phyloP scores from a whole-genome alignment of 2,329 filamentous ascomycete species.

The Coniochaeta ligniaria region DNA sequence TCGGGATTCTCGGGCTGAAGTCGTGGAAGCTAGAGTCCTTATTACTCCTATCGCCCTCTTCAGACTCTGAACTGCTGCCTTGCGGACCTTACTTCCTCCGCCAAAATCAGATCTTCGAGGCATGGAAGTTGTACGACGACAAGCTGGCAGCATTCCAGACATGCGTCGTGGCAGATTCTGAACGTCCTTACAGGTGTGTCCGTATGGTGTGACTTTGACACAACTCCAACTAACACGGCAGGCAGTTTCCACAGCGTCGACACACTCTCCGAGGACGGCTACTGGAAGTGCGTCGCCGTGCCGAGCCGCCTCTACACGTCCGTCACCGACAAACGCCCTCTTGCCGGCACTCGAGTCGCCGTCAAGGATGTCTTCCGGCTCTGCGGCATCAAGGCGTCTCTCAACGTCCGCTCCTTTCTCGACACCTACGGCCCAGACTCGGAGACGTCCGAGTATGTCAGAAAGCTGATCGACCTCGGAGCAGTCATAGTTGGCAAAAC shows the following conservation, averaged over 20 bases:
- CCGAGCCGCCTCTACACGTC: not conserved
- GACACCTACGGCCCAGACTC: not conserved
- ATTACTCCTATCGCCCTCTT: no score
- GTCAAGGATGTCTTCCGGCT: conserved; percentile 4
- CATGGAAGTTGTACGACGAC: not conserved
- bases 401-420: not conserved
- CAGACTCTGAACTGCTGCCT: not conserved
- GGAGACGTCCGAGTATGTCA: not conserved
- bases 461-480: not conserved
- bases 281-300: not conserved
- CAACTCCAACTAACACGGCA: not conserved
- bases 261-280: not conserved
- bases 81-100: not conserved
- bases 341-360: not conserved
- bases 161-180: no score
- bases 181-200: no score
- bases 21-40: no score
- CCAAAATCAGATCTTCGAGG: not conserved
- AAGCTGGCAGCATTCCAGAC: not conserved
- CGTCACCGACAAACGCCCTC: not conserved
- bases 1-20: no score
- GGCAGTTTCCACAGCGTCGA: not conserved
- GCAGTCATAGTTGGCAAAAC: conserved; percentile 5
- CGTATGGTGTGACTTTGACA: not conserved
- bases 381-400: not conserved